Conservation (phyloP, 495 filamentous ascomycete species). For the Tuber indicum region DNA sequence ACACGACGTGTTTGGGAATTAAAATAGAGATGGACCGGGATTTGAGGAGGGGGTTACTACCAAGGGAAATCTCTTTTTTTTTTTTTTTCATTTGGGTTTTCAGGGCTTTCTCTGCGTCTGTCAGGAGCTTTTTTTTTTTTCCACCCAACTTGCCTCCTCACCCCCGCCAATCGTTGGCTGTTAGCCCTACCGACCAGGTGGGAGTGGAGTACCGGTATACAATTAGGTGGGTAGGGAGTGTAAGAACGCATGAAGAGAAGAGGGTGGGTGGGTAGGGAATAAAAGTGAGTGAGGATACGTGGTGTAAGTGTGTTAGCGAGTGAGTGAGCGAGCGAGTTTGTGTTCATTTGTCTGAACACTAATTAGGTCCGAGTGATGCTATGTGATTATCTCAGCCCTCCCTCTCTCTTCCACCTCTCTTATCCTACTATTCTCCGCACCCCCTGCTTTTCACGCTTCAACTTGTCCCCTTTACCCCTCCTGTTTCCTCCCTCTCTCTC, state of each 20-base stretch:
- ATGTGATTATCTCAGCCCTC: constrained; percentile 1
- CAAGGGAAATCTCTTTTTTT: background rate
- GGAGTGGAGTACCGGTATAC: background rate
- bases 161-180: background rate
- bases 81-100: background rate
- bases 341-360: constrained; percentile 2
- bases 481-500: background rate
- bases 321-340: background rate
- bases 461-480: background rate
- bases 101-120: background rate
- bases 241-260: background rate
- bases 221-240: background rate
- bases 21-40: background rate
- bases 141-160: background rate
- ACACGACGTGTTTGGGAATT: constrained; percentile 1
- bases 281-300: background rate
- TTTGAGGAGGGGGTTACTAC: background rate
- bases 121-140: background rate
- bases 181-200: background rate
- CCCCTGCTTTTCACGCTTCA: background rate
- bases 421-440: background rate
- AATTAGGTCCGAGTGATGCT: background rate
- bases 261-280: background rate
- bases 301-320: background rate
- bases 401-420: background rate